These are phyloP conservation scores for Ophiocordyceps camponoti-leonardi DNA, from an alignment of 2,329 filamentous ascomycete genomes.

Conservation along the genomic window DNA sequence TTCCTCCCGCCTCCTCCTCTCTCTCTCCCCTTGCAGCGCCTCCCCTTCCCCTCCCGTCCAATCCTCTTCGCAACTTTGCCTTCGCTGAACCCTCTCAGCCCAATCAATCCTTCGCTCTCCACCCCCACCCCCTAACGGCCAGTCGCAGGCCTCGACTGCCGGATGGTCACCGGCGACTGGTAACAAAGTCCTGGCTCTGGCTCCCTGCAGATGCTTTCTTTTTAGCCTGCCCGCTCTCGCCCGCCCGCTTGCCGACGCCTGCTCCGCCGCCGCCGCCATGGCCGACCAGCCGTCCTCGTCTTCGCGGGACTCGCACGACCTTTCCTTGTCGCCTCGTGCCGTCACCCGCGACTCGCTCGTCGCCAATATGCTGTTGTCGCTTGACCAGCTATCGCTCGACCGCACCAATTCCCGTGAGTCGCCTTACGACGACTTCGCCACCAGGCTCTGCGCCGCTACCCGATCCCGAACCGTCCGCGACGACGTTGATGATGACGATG, in stretches of 20 bases:
- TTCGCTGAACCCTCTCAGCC: neutral
- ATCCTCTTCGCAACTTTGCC: neutral
- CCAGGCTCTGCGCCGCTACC: neutral
- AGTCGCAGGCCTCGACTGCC: no score
- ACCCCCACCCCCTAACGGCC: no score
- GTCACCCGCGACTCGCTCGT: conserved; percentile 81
- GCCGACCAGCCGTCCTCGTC: conserved; percentile 7
- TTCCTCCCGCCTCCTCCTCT: neutral
- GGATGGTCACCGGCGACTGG: neutral
- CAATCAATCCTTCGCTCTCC: neutral
- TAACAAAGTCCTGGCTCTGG: neutral
- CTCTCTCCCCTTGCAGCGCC: neutral
- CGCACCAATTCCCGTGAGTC: neutral
- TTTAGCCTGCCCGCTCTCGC: neutral
- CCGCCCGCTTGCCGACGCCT: conserved; percentile 4
- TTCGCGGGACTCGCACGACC: conserved; percentile 61
- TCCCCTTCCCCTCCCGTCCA: neutral
- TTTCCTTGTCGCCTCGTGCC: conserved; percentile 60
- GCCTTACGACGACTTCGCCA: neutral
- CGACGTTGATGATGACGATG: neutral
- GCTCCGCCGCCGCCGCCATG: conserved; percentile 7
- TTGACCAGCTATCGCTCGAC: conserved; percentile 61
- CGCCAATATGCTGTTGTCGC: conserved; percentile 84
- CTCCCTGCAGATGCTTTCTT: neutral
- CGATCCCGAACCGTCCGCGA: neutral